Conservation (phyloP, 768 basidiomycete species). For the Boletus sp. region DNA sequence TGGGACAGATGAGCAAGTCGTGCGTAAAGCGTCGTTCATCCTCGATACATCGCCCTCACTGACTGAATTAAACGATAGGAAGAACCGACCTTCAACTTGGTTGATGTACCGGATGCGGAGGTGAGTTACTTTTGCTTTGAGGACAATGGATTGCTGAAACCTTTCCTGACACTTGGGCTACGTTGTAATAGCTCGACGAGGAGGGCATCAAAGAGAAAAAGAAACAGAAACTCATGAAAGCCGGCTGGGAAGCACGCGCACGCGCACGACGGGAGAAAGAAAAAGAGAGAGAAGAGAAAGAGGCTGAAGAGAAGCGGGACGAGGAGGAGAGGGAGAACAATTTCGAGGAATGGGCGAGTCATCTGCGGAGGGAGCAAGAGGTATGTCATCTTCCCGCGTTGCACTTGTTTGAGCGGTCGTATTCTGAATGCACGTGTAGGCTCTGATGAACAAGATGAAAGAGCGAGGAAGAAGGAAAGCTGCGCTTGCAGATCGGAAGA, state of each 20-base stretch:
- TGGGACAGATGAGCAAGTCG: slow-evolving; percentile 62
- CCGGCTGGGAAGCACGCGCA: slow-evolving; percentile 87
- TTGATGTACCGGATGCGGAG: slow-evolving; percentile 90
- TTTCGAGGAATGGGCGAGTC: slow-evolving; percentile 68
- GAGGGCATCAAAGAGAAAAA: slow-evolving; percentile 92
- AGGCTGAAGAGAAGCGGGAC: slow-evolving; percentile 58
- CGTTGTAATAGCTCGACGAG: slow-evolving; percentile 67
- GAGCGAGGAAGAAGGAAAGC: slow-evolving; percentile 76
- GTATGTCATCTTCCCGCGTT: slow-evolving; percentile 37
- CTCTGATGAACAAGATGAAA: slow-evolving; percentile 80
- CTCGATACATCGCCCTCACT: not conserved
- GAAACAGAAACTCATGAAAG: slow-evolving; percentile 89
- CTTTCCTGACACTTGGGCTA: not conserved
- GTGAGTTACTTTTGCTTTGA: slow-evolving; percentile 36
- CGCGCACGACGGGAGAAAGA: slow-evolving; percentile 86
- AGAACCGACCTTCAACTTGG: slow-evolving; percentile 84
- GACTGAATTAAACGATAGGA: slow-evolving; percentile 44
- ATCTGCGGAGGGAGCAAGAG: slow-evolving; percentile 77
- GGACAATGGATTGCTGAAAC: not conserved
- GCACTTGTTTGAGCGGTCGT: not conserved
- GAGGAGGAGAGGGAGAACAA: slow-evolving; percentile 75
- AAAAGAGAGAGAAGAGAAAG: slow-evolving; percentile 69
- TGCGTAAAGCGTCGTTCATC: slow-evolving; percentile 22
- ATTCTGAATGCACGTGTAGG: slow-evolving; percentile 40
- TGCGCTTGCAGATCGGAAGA: slow-evolving; percentile 87